Conservation (phyloP, 805 yeast species). For the Schizosaccharomyces osmophilus region DNA sequence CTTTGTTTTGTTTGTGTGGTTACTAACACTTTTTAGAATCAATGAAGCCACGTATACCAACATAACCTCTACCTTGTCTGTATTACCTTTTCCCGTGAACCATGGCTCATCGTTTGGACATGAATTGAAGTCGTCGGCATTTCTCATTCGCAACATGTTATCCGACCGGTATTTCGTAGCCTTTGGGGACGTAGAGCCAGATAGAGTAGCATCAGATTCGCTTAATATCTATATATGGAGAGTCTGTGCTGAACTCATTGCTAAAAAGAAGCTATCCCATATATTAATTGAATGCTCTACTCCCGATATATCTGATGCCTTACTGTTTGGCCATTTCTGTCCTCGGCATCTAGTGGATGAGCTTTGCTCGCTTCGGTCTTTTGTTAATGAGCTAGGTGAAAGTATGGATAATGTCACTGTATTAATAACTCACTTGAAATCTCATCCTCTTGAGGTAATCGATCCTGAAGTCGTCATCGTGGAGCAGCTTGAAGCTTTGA, state of each 20-base stretch:
- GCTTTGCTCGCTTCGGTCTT: constrained; percentile 12
- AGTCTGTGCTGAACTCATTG: constrained; percentile 14
- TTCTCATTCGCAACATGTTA: constrained; percentile 21
- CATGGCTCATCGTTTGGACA: constrained; percentile 14
- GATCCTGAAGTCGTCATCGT: background rate
- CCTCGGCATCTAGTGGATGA: constrained; percentile 41
- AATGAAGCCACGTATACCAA: constrained; percentile 2
- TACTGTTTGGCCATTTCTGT: constrained; percentile 59
- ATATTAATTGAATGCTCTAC: constrained; percentile 60
- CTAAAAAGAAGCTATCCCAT: constrained; percentile 20
- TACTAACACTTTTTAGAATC: background rate
- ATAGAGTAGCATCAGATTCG: constrained; percentile 20
- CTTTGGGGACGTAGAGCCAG: constrained; percentile 74
- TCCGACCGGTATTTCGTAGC: constrained; percentile 23
- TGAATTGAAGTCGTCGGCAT: constrained; percentile 29
- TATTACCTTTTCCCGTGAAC: constrained; percentile 12
- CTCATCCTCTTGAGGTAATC: background rate
- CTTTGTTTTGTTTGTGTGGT: too few relatives aligned
- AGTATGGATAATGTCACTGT: background rate
- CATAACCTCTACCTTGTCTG: constrained; percentile 4
- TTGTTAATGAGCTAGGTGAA: background rate
- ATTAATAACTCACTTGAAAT: background rate
- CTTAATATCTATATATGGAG: constrained; percentile 30
- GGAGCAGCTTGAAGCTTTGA: background rate
- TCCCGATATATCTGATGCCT: constrained; percentile 20